Percentiles rank a stretch among this genome's conserved stretches.
Evolutionary conservation across 805 yeast genomes (phyloP).

Genomic region (Candida pseudoglaebosa): DNA sequence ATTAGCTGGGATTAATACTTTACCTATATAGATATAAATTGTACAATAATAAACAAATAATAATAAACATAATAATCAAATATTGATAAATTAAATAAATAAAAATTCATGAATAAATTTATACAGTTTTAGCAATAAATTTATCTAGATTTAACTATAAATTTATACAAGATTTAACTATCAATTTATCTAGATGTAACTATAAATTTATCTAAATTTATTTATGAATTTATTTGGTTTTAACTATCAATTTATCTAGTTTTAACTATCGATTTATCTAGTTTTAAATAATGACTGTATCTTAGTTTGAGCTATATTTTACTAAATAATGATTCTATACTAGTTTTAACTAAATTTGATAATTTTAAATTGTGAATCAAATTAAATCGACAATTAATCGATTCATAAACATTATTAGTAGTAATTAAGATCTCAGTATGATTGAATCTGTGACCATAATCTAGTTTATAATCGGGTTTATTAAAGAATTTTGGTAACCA

Average conservation of each 20-base stretch:
- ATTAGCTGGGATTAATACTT: conserved; percentile 39
- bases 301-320: conserved; percentile 1
- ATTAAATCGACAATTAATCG: conserved; percentile 11
- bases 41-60: neutral
- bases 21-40: conserved; percentile 27
- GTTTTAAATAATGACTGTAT: no score
- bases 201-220: neutral
- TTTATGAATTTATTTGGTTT: no score
- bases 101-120: neutral
- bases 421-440: neutral
- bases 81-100: no score
- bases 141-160: neutral
- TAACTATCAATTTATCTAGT: no score
- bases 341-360: conserved; percentile 9
- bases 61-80: neutral
- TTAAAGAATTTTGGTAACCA: conserved; percentile 8
- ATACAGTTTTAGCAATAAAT: neutral
- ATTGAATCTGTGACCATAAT: neutral
- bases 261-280: no score
- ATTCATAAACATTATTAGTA: neutral
- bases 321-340: conserved; percentile 3
- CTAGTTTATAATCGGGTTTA: neutral
- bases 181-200: neutral
- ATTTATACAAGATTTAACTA: neutral
- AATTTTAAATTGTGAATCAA: conserved; percentile 13